Evolutionary conservation across 208 protist genomes (phyloP).

Genomic region (Acanthamoeba triangularis): DNA sequence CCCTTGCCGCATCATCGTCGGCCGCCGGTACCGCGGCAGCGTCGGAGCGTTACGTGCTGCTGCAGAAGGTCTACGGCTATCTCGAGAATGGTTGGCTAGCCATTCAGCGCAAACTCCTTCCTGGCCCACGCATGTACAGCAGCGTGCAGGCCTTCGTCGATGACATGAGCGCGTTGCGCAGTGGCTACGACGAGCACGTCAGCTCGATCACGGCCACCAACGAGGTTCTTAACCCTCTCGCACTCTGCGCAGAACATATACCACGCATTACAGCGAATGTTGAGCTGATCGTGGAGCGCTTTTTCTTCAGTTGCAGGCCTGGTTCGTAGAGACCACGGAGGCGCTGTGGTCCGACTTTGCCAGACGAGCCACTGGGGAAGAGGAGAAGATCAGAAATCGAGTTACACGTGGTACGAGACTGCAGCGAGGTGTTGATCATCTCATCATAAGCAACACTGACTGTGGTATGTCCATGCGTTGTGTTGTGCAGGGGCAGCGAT

Average conservation of each 20-base stretch:
- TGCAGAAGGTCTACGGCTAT: neutral
- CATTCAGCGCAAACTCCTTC: constrained; percentile 31
- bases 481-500: neutral
- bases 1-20: neutral
- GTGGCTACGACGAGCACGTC: neutral
- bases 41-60: constrained; percentile 1
- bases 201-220: neutral
- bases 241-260: no score
- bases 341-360: constrained; percentile 5
- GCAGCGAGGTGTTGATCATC: no score
- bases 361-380: neutral
- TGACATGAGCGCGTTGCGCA: neutral
- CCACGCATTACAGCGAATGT: no score
- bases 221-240: neutral
- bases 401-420: no score
- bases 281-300: no score
- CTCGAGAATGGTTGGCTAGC: neutral
- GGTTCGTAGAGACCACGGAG: neutral
- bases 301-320: neutral
- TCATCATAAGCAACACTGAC: no score
- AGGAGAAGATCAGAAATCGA: constrained; percentile 8
- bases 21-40: neutral
- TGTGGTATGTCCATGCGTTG: no score
- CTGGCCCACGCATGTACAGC: constrained; percentile 64
- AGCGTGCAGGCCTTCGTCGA: constrained; percentile 9